Conservation (phyloP, 1,139 yeast genomes). For the Arxiozyma slooffiae region DNA sequence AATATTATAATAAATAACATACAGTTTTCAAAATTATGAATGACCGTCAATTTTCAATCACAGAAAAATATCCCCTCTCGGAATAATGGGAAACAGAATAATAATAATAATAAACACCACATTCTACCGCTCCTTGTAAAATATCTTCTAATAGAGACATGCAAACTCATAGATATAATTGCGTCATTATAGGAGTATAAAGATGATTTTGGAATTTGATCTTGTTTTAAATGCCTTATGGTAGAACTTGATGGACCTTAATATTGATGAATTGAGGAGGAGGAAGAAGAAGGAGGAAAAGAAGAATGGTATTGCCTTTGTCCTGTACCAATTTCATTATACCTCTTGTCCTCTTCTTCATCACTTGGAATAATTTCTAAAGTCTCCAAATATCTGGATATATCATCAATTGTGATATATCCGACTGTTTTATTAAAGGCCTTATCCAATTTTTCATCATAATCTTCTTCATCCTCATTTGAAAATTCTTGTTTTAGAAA, state of each 20-base stretch:
- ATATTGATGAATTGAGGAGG: constrained; percentile 14
- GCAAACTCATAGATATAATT: constrained; percentile 31
- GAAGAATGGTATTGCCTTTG: neutral
- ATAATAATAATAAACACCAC: constrained; percentile 13
- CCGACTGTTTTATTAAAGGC: constrained; percentile 32
- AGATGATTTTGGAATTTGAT: neutral
- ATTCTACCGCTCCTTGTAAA: constrained; percentile 27
- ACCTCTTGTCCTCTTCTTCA: constrained; percentile 8
- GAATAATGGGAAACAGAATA: neutral
- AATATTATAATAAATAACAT: no score
- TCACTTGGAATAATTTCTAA: constrained; percentile 25
- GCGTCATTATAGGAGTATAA: constrained; percentile 23
- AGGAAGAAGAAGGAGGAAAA: no score
- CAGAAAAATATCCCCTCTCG: neutral
- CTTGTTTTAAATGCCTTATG: constrained; percentile 20
- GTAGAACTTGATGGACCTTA: constrained; percentile 25
- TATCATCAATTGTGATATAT: constrained; percentile 32
- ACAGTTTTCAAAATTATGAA: neutral
- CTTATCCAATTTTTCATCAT: constrained; percentile 30
- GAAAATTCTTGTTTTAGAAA: constrained; percentile 25
- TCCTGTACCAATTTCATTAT: neutral
- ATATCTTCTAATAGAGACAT: constrained; percentile 23
- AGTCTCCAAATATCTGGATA: constrained; percentile 30
- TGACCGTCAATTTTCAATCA: no score
- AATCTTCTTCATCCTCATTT: constrained; percentile 29